Evolutionary conservation across 805 yeast genomes (phyloP), one percentile per base, ranked within the genome.

Genomic region (Yamadazyma kitorensis): DNA sequence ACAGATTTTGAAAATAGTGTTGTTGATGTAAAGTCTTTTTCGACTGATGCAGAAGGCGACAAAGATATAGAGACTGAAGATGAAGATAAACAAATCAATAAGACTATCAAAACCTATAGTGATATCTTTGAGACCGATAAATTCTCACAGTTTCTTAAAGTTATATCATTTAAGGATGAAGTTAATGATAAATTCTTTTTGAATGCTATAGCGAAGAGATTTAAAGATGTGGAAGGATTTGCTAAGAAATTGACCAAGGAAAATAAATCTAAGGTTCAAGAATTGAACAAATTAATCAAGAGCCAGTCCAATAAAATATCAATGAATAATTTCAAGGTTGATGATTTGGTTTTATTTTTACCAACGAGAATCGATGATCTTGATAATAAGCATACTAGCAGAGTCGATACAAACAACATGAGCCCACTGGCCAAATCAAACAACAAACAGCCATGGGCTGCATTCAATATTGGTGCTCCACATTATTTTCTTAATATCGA

Each of bases 381-480:
- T 23, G 55, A 47, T 7, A 29, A 30, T 4, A 25, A 34, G 4
- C 20, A 16, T 8, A 24, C n/a, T 5, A 14, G 17, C 15, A 12
- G 23, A 4, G 28, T 28, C 9, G 46, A 39, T 19, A 54, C 57
- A 24, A 37, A 20, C 10, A 20, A 11, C 5, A 33, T 12, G 18
- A 23, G n/a, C 5, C 22, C 14, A 23, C 13, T n/a, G n/a, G n/a
- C n/a, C n/a, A n/a, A n/a, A n/a, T n/a, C n/a, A 18, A 27, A 34
- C 24, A 10, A 34, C 7, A 14, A 45, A 8, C 76, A 68, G 35
- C 87, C 91, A 0, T 91, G 98, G 98, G 96, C 96, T 0, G 95
- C 95, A 1, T 91, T 91, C 64, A 89, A 93, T 45, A 72, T 85
- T 36, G 95, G 91, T 2, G 82, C 86, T 1, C 93, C 94, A 0